Percentiles rank a stretch among this genome's conserved stretches.
Conservation (phyloP, 129 eudicot genomes). For the carrot (Daucus carota) region DH1_v3.0 NC_030383.2:60681001-60681500, state of each 20-base stretch:
- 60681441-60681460: slow-evolving; percentile 48
- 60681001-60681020: slow-evolving; percentile 52
- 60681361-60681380: neutral
- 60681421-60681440: slow-evolving; percentile 29
- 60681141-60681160: slow-evolving; percentile 13
- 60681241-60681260: slow-evolving; percentile 1
- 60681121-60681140: slow-evolving; percentile 22
- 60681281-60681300: neutral
- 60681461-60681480: slow-evolving; percentile 15
- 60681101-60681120: slow-evolving; percentile 27
- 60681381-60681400: slow-evolving; percentile 1
- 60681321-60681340: neutral
- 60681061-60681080: slow-evolving; percentile 14
- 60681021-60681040: slow-evolving; percentile 35
- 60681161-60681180: neutral
- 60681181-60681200: slow-evolving; percentile 14
- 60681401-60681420: slow-evolving; percentile 17
- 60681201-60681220: neutral
- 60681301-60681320: neutral
- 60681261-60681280: neutral
- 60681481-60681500: neutral
- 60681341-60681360: neutral
- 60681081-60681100: slow-evolving; percentile 17
- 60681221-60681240: slow-evolving; percentile 3
- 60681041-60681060: slow-evolving; percentile 29